A percentile compares a stretch with the other conserved stretches of the same genome.
phyloP scores from a whole-genome alignment of 2,329 filamentous ascomycete genomes.

The Mycosphaerella arachidis region DNA sequence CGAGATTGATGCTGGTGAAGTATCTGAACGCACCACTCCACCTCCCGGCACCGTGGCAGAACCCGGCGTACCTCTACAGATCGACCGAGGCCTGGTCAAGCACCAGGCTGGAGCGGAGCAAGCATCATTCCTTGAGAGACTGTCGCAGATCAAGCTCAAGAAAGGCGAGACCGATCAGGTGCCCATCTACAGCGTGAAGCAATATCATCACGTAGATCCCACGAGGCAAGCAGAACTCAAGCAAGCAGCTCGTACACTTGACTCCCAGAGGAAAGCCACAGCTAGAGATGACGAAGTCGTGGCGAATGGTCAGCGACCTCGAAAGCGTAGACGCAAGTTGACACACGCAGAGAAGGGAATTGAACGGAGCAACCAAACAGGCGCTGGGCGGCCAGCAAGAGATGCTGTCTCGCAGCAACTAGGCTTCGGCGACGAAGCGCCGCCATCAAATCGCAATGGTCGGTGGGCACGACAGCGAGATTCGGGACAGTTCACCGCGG shows the following conservation, averaged over 20 bases:
- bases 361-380: neutral
- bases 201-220: slow-evolving; percentile 7
- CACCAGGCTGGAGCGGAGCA: slow-evolving; percentile 23
- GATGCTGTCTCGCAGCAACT: neutral
- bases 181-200: slow-evolving; percentile 27
- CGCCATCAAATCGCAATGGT: neutral
- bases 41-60: slow-evolving; percentile 1
- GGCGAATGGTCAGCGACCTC: slow-evolving; percentile 2
- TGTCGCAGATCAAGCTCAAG: slow-evolving; percentile 40
- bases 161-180: slow-evolving; percentile 37
- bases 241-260: slow-evolving; percentile 10
- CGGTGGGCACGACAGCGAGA: neutral
- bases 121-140: slow-evolving; percentile 37
- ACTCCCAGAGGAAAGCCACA: slow-evolving; percentile 8
- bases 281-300: slow-evolving; percentile 6
- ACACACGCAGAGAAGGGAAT: slow-evolving; percentile 11
- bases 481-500: no score
- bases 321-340: slow-evolving; percentile 11
- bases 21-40: neutral
- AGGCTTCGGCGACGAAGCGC: slow-evolving; percentile 1
- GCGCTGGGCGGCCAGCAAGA: neutral
- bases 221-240: slow-evolving; percentile 20
- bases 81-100: slow-evolving; percentile 21
- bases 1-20: neutral
- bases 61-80: slow-evolving; percentile 17